Evolutionary conservation across 371 early-diverging fungal genomes (phyloP), one percentile per base, ranked within the genome.

Genomic region (Sporodiniella umbellata): DNA sequence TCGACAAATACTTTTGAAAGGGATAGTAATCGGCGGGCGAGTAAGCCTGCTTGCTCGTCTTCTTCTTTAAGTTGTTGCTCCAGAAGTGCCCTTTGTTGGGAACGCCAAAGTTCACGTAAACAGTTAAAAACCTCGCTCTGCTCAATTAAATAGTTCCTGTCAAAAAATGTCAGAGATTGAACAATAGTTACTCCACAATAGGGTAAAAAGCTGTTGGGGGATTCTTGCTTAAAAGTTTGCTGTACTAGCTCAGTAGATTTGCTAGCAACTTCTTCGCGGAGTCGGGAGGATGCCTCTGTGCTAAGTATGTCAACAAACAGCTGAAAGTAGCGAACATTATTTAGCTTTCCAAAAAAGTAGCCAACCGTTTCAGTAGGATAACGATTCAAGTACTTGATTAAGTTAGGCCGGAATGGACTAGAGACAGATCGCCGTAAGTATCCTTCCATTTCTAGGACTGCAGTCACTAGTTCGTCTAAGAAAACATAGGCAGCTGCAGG

Each of bases 401-500:
- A 68, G 21, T 97, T 94, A 12, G 79, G 67, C 22, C 98, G 70
- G 78, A 99, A 98, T 0, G 99, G 99, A 51, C 94, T 93, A 1
- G 96, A 92, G 33, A 80, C 62, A 7, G 84, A 80, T 14, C 99
- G 86, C 14, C 90, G 81, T 33, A 97, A 50, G 21, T 84, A 77
- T 4, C 70, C 54, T 58, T 99, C 99, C 73, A 99, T 76, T 15
- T 88, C 85, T 8, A 97, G 54, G 0, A 96, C 90, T 1, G 81
- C 81, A 2, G 85, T 80, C 14, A 98, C 89, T 24, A 98, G 65
- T 15, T 96, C 92, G 33, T 91, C 88, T 74, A 99, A 62, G 53
- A 97, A 96, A 17, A 93, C 81, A 60, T 88, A 88, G 11, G 98
- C 98, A 0, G 94, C 79, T 25, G 94, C 74, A 0, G 99, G 99